phyloP scores from a whole-genome alignment of 768 basidiomycete species.

The Rhodotorula diobovata region DNA sequence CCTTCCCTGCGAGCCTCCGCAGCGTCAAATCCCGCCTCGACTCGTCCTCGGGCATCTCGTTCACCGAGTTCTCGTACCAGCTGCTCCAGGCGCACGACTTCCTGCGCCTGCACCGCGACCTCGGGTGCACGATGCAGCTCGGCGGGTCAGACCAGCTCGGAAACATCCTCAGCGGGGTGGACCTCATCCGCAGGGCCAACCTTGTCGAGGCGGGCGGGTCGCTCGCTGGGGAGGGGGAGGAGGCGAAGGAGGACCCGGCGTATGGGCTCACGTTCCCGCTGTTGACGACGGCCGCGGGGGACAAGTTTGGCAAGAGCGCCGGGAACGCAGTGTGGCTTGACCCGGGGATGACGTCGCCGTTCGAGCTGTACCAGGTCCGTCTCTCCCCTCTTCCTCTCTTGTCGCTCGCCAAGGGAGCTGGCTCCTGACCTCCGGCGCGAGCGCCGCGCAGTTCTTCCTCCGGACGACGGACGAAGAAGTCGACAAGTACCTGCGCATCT shows the following conservation, averaged over 20 bases:
- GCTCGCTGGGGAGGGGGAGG: neutral
- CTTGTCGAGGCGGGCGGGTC: neutral
- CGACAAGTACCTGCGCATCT: conserved; percentile 69
- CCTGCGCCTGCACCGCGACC: conserved; percentile 61
- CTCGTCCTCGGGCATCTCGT: conserved; percentile 74
- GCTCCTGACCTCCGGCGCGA: too few relatives aligned
- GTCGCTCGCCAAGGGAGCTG: too few relatives aligned
- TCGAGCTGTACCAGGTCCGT: conserved; percentile 91
- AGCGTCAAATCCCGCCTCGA: conserved; percentile 78
- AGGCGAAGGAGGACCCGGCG: conserved; percentile 48
- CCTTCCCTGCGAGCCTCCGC: neutral
- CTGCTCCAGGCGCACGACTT: conserved; percentile 97
- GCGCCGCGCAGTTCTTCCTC: conserved; percentile 70
- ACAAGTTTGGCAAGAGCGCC: conserved; percentile 95
- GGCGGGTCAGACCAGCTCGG: conserved; percentile 99
- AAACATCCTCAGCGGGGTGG: conserved; percentile 88
- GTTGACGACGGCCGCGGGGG: conserved; percentile 77
- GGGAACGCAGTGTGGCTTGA: conserved; percentile 95
- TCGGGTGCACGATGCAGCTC: conserved; percentile 75
- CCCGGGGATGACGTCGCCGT: conserved; percentile 67
- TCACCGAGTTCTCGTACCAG: conserved; percentile 97
- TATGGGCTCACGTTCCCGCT: conserved; percentile 92
- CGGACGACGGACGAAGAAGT: conserved; percentile 75
- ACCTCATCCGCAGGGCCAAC: conserved; percentile 68
- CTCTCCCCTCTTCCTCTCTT: too few relatives aligned